Base-by-base conservation (phyloP, 2,329 filamentous ascomycete species). In the Eurotiales sp. region DNA sequence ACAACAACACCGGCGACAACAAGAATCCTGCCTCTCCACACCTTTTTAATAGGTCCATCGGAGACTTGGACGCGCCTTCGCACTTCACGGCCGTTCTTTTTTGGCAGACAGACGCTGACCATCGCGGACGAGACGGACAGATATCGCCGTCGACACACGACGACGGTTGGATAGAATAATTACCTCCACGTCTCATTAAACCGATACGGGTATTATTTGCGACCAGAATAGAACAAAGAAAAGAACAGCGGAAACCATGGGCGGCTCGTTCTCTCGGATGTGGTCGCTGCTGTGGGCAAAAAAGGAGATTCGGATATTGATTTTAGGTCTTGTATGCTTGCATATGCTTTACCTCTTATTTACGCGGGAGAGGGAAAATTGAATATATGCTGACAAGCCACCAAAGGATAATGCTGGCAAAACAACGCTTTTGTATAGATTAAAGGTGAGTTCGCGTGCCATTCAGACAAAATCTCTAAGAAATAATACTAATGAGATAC, bases 361-460 rank as follows among this genome's bases (percentile, higher is more conserved):
- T n/a, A n/a, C n/a, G n/a, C n/a, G n/a, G n/a, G n/a, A n/a, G n/a
- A n/a, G n/a, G n/a, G n/a, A n/a, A n/a, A n/a, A n/a, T n/a, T n/a
- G n/a, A n/a, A n/a, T n/a, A n/a, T n/a, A n/a, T n/a, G n/a, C n/a
- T n/a, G n/a, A n/a, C n/a, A n/a, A n/a, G n/a, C n/a, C n/a, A n/a
- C n/a, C n/a, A 21, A 36, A 97, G 90, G 93, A 99, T 73, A 97
- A 97, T 72, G 93, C 93, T 43, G 93, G 93, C 71, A 99, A 99
- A 77, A 99, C 93, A 39, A 99, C 93, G 27, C 79, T 99, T 54
- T 78, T 99, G 53, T 99, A 99, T 77, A 87, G 92, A 73, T 77
- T 99, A 61, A 96, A 96, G 86, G 90, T 95, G 71, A 43, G 64
- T n/a, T n/a, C n/a, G n/a, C 25, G n/a, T 2, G 19, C 15, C 21